A percentile compares a stretch with the other conserved stretches of the same genome.
phyloP scores from a whole-genome alignment of 2,329 filamentous ascomycete species.

The Fonsecaea multimorphosa region DNA sequence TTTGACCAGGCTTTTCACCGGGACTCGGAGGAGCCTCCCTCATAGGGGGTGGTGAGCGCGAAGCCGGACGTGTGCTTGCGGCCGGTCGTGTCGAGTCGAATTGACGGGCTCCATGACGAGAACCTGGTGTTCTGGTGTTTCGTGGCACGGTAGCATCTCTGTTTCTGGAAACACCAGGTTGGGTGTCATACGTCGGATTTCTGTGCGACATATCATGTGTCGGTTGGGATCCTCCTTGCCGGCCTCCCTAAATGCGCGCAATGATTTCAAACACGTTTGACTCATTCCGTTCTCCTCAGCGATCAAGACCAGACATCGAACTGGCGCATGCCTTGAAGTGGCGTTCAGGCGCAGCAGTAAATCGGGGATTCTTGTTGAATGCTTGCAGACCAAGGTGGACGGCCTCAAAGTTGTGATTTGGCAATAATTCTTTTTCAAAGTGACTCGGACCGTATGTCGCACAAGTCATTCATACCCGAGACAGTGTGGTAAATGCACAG shows the following conservation, averaged over 20 bases:
- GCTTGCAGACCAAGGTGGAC: not conserved
- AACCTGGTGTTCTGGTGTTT: constrained; percentile 17
- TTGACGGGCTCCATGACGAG: constrained; percentile 20
- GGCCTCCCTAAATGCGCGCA: constrained; percentile 21
- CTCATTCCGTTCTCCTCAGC: constrained; percentile 24
- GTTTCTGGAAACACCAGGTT: constrained; percentile 29
- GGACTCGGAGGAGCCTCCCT: constrained; percentile 14
- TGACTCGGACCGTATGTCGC: constrained; percentile 16
- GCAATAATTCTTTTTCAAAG: constrained; percentile 13
- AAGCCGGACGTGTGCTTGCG: constrained; percentile 9
- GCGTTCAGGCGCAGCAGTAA: not conserved
- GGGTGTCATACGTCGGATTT: constrained; percentile 31
- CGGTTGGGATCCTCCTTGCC: constrained; percentile 16
- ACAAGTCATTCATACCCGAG: constrained; percentile 29
- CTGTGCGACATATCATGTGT: constrained; percentile 33
- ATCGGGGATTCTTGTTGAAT: not conserved
- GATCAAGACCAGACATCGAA: constrained; percentile 10
- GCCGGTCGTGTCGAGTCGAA: constrained; percentile 5
- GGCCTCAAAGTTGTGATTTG: constrained; percentile 3
- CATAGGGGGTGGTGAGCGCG: constrained; percentile 14
- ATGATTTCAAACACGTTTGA: constrained; percentile 10
- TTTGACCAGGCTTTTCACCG: constrained; percentile 17
- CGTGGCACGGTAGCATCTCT: constrained; percentile 36
- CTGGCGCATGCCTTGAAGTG: not conserved
- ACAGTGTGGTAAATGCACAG: constrained; percentile 17